These are phyloP conservation scores for Cornus controversa DNA, from an alignment of 148 eudicot genomes.

Conservation along the genomic window DNA sequence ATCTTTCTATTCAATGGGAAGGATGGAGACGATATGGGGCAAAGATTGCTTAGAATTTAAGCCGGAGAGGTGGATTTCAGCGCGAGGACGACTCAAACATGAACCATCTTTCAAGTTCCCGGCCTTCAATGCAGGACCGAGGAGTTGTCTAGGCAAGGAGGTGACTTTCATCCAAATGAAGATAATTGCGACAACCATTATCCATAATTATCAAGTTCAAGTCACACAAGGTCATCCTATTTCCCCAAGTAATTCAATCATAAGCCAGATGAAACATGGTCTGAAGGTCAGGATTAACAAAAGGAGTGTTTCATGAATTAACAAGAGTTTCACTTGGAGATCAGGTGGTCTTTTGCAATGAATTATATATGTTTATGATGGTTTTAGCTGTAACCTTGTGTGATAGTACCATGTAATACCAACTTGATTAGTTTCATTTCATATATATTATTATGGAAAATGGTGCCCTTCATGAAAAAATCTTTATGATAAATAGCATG, in stretches of 20 bases:
- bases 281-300: not conserved
- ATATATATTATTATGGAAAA: too few species aligned
- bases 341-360: too few species aligned
- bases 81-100: constrained; percentile 10
- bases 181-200: not conserved
- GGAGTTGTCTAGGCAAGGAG: constrained; percentile 13
- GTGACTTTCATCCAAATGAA: constrained; percentile 13
- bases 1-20: constrained; percentile 15
- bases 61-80: constrained; percentile 22
- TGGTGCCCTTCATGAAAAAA: too few species aligned
- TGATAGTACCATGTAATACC: too few species aligned
- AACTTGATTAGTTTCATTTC: too few species aligned
- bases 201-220: constrained; percentile 11
- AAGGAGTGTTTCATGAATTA: constrained; percentile 8
- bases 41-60: constrained; percentile 12
- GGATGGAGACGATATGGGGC: constrained; percentile 12
- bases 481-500: too few species aligned
- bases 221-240: constrained; percentile 7
- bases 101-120: constrained; percentile 18
- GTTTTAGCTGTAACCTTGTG: too few species aligned
- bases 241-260: not conserved
- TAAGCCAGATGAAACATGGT: constrained; percentile 6
- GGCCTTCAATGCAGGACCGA: constrained; percentile 10
- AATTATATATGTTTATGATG: too few species aligned
- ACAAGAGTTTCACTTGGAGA: too few species aligned